Conservation (phyloP, 2,329 filamentous ascomycete species). For the Cladosporium phlei region DNA sequence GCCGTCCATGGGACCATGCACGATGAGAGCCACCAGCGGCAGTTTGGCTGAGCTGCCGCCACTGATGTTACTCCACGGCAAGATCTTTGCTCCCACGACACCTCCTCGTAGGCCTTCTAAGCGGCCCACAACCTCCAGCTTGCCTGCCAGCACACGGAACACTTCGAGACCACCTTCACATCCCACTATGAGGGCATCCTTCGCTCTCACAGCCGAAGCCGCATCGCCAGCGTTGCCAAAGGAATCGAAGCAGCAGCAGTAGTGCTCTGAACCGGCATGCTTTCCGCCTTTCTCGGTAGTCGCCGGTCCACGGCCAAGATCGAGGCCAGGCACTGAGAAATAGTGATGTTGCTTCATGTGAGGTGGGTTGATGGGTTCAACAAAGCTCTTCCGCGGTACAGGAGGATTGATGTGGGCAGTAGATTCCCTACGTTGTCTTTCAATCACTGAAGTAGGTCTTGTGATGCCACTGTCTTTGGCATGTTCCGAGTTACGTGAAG, state of each 20-base stretch:
- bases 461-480: not conserved
- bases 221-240: slow-evolving; percentile 49
- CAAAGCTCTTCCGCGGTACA: slow-evolving; percentile 18
- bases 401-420: slow-evolving; percentile 12
- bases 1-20: slow-evolving; percentile 70
- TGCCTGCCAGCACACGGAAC: slow-evolving; percentile 66
- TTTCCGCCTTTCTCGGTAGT: slow-evolving; percentile 32
- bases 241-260: slow-evolving; percentile 76
- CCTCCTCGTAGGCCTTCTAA: slow-evolving; percentile 74
- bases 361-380: slow-evolving; percentile 30
- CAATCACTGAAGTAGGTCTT: not conserved
- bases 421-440: slow-evolving; percentile 8
- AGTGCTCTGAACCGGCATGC: slow-evolving; percentile 50
- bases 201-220: slow-evolving; percentile 40
- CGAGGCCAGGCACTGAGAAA: slow-evolving; percentile 28
- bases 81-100: slow-evolving; percentile 75
- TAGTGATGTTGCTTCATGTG: slow-evolving; percentile 34
- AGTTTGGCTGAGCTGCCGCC: slow-evolving; percentile 53
- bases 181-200: slow-evolving; percentile 70
- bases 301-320: slow-evolving; percentile 16
- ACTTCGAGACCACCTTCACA: slow-evolving; percentile 77
- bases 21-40: slow-evolving; percentile 71
- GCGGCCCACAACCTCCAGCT: slow-evolving; percentile 63
- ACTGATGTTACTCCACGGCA: slow-evolving; percentile 60
- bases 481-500: not conserved